Evolutionary conservation across 371 early-diverging fungal species (phyloP).

Genomic region (Mortierella sp.): DNA sequence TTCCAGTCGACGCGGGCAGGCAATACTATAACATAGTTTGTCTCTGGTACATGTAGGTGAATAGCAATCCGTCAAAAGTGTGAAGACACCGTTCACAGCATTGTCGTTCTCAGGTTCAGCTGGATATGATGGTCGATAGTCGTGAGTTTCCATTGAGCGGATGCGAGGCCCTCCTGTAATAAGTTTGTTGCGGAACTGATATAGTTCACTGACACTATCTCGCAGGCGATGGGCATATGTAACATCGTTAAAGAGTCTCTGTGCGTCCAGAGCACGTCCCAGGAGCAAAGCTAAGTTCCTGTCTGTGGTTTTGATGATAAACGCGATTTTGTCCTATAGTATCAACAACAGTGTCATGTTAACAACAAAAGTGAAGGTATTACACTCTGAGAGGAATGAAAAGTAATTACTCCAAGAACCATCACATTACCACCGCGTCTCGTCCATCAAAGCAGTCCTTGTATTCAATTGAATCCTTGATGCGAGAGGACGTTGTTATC

Average conservation of each 20-base stretch:
- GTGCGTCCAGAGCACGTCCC: conserved; percentile 89
- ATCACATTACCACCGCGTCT: conserved; percentile 81
- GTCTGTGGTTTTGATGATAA: conserved; percentile 82
- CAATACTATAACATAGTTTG: conserved; percentile 83
- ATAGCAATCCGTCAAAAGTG: conserved; percentile 88
- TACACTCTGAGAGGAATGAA: too few relatives aligned
- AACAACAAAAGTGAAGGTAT: too few relatives aligned
- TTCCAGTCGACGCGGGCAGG: conserved; percentile 83
- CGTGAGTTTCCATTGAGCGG: conserved; percentile 47
- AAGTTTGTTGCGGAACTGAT: conserved; percentile 71
- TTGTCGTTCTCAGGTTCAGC: conserved; percentile 26
- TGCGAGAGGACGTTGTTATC: conserved; percentile 58
- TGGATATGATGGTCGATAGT: conserved; percentile 39
- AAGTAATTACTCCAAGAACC: neutral
- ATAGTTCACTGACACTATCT: conserved; percentile 83
- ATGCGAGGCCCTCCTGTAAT: conserved; percentile 51
- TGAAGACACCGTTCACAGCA: conserved; percentile 85
- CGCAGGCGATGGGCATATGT: conserved; percentile 83
- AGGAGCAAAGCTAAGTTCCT: conserved; percentile 85
- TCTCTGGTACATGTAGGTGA: conserved; percentile 89
- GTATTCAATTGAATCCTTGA: conserved; percentile 85
- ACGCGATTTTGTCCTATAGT: conserved; percentile 73
- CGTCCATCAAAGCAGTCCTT: conserved; percentile 83
- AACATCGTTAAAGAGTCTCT: conserved; percentile 91
- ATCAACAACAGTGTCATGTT: neutral